A percentile compares a stretch with the other conserved stretches of the same genome.
Conservation (phyloP, 257 asterid species). For the Fraxinus quadrangulata region DNA sequence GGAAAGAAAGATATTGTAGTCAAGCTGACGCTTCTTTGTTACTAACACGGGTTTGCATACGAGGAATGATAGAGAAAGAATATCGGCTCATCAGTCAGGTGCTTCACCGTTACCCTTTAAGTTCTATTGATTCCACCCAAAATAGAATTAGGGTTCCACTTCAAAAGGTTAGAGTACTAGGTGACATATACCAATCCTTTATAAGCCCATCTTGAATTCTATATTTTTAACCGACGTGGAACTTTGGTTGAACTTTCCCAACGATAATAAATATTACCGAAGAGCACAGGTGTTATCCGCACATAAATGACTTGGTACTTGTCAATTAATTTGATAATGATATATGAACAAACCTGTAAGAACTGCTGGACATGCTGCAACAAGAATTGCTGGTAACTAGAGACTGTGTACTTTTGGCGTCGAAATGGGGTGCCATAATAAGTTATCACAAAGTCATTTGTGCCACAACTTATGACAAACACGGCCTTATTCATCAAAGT, state of each 20-base stretch:
- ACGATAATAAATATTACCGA: too few species aligned
- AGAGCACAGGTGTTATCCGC: too few species aligned
- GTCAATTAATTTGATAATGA: neutral
- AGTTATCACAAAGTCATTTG: conserved; percentile 40
- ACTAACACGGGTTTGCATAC: neutral
- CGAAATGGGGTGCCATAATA: conserved; percentile 34
- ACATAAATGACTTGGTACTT: too few species aligned
- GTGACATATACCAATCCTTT: too few species aligned
- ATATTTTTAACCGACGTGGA: too few species aligned
- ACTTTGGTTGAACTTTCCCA: too few species aligned
- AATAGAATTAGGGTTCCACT: too few species aligned
- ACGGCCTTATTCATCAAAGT: conserved; percentile 30
- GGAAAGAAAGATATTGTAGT: too few species aligned
- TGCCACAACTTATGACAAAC: conserved; percentile 42
- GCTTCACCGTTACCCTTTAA: neutral
- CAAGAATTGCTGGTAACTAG: conserved; percentile 34
- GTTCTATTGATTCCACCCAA: too few species aligned
- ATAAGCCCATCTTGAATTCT: too few species aligned
- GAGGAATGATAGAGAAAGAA: neutral
- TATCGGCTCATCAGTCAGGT: neutral
- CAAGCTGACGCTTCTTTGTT: too few species aligned
- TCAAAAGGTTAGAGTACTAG: too few species aligned
- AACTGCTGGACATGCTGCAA: conserved; percentile 32
- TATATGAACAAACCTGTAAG: conserved; percentile 30
- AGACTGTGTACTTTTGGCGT: conserved; percentile 21